Evolutionary conservation across 139 green algal species (phyloP).

Genomic region (Chlorella sp.): DNA sequence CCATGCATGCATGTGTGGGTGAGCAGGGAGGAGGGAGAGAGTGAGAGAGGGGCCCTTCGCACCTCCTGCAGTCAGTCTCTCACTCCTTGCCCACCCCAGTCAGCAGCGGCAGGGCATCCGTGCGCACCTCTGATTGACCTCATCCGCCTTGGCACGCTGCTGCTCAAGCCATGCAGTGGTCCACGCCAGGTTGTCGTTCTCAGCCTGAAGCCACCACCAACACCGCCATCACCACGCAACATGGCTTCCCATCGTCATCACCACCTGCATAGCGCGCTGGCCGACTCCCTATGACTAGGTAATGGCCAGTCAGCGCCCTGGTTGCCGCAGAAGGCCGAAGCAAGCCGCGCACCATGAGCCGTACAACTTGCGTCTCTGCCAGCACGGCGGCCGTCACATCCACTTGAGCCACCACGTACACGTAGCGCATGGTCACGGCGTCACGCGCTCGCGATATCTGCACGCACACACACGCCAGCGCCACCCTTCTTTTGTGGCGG

Average conservation of each 20-base stretch:
- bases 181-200: constrained; percentile 4
- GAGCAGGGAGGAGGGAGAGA: background rate
- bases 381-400: constrained; percentile 6
- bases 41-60: background rate
- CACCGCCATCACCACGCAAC: background rate
- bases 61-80: background rate
- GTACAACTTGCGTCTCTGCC: no score
- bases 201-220: background rate
- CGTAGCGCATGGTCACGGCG: background rate
- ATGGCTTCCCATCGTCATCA: background rate
- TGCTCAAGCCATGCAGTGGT: constrained; percentile 10
- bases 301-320: no score
- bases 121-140: constrained; percentile 3
- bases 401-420: constrained; percentile 15
- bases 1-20: no score
- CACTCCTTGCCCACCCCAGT: background rate
- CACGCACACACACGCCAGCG: background rate
- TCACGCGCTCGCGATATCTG: background rate
- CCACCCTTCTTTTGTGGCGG: no score
- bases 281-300: no score
- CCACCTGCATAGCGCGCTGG: background rate
- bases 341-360: background rate
- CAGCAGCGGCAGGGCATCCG: no score
- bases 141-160: constrained; percentile 5
- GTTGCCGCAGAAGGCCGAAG: background rate